phyloP scores from a whole-genome alignment of 129 eudicot genomes.

The Flaveria linearis region DNA sequence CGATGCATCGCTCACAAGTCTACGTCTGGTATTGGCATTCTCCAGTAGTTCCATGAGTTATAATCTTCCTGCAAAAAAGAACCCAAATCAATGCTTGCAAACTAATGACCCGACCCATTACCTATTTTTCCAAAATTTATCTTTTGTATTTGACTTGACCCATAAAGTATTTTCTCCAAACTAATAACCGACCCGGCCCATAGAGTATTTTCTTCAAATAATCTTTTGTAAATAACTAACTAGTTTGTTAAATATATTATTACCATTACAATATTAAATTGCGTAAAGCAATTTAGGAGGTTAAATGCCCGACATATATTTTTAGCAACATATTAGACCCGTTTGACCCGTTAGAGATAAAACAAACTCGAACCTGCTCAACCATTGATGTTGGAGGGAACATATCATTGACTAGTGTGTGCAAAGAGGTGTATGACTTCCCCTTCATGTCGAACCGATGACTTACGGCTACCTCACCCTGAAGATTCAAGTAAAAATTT shows the following conservation, averaged over 20 bases:
- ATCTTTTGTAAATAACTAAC: background rate
- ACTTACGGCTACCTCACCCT: conserved; percentile 98
- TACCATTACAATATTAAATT: background rate
- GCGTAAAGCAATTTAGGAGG: background rate
- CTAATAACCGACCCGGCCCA: no score
- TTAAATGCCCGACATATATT: background rate
- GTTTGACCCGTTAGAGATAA: background rate
- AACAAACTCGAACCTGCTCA: conserved; percentile 59
- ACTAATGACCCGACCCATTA: no score
- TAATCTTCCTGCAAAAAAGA: conserved; percentile 66
- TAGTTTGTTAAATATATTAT: background rate
- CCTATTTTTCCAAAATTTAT: no score
- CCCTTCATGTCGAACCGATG: conserved; percentile 79
- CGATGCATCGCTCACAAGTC: conserved; percentile 32
- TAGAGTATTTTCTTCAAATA: background rate
- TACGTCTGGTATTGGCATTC: conserved; percentile 70
- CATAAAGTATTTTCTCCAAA: no score
- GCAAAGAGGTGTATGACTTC: conserved; percentile 90
- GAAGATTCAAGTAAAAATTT: conserved; percentile 24
- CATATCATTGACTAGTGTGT: conserved; percentile 96
- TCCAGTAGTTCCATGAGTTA: conserved; percentile 88
- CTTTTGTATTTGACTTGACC: no score
- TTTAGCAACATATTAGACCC: background rate
- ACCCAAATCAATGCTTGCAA: no score
- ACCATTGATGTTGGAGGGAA: conserved; percentile 90